A percentile compares a stretch with the other conserved stretches of the same genome.
Conservation (phyloP, 2,329 filamentous ascomycete species). For the Arthrobotrys entomopaga region DNA sequence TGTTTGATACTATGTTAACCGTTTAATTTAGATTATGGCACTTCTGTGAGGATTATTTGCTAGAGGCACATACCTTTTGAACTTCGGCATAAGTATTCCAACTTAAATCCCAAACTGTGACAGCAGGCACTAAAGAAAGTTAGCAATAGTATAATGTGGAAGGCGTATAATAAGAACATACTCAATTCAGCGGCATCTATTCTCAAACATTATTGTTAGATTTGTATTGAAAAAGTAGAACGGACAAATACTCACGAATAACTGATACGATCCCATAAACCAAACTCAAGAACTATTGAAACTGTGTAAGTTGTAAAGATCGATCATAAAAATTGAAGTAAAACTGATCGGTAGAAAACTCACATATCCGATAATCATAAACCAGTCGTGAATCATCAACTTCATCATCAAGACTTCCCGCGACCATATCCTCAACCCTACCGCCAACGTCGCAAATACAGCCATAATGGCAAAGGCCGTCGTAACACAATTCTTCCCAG, state of each 20-base stretch:
- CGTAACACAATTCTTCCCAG: conserved; percentile 11
- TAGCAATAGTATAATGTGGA: neutral
- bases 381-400: conserved; percentile 46
- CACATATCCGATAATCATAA: conserved; percentile 50
- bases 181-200: conserved; percentile 31
- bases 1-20: conserved; percentile 35
- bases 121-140: conserved; percentile 23
- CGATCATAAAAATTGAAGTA: no score
- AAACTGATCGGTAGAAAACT: conserved; percentile 7
- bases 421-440: conserved; percentile 39
- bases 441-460: conserved; percentile 16
- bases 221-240: neutral
- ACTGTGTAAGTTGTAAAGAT: neutral
- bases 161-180: neutral
- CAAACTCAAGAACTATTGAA: conserved; percentile 20
- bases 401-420: conserved; percentile 37
- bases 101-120: conserved; percentile 46
- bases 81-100: conserved; percentile 43
- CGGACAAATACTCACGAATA: conserved; percentile 29
- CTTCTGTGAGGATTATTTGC: neutral
- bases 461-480: conserved; percentile 29
- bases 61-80: conserved; percentile 24
- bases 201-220: neutral
- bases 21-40: conserved; percentile 25
- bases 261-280: conserved; percentile 36